Evolutionary conservation across 768 basidiomycete genomes (phyloP).

Genomic region (Mycena sanguinolenta): DNA sequence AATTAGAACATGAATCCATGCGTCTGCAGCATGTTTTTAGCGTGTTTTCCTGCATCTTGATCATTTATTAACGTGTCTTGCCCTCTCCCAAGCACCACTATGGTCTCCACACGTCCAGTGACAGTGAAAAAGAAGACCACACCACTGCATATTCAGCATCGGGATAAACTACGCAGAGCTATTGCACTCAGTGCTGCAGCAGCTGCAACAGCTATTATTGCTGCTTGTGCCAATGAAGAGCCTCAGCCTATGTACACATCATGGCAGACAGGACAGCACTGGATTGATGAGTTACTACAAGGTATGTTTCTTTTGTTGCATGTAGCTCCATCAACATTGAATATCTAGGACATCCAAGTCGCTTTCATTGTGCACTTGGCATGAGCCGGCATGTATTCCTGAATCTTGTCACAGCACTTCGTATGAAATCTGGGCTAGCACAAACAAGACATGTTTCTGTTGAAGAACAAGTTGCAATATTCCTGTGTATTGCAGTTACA

Average conservation of each 20-base stretch:
- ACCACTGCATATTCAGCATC: constrained; percentile 7
- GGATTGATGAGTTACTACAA: too few species aligned
- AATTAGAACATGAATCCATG: background rate
- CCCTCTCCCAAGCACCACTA: too few species aligned
- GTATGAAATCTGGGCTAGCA: background rate
- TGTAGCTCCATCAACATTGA: too few species aligned
- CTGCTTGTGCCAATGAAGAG: background rate
- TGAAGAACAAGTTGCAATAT: constrained; percentile 56
- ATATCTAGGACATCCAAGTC: too few species aligned
- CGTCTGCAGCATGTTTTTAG: background rate
- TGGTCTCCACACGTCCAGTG: background rate
- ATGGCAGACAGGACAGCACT: constrained; percentile 10
- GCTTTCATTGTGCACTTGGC: background rate
- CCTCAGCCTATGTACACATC: constrained; percentile 17
- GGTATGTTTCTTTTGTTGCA: too few species aligned
- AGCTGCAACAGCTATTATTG: background rate
- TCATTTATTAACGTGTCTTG: too few species aligned
- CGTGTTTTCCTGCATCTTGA: background rate
- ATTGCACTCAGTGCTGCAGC: background rate
- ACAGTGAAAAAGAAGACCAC: constrained; percentile 1
- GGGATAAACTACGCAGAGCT: background rate
- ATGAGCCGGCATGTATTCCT: background rate
- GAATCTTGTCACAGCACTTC: background rate
- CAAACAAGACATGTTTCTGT: constrained; percentile 41
- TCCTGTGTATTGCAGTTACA: too few species aligned